A percentile compares a stretch with the other conserved stretches of the same genome.
Conservation (phyloP, 2,329 filamentous ascomycete species). For the Claviceps sp. region DNA sequence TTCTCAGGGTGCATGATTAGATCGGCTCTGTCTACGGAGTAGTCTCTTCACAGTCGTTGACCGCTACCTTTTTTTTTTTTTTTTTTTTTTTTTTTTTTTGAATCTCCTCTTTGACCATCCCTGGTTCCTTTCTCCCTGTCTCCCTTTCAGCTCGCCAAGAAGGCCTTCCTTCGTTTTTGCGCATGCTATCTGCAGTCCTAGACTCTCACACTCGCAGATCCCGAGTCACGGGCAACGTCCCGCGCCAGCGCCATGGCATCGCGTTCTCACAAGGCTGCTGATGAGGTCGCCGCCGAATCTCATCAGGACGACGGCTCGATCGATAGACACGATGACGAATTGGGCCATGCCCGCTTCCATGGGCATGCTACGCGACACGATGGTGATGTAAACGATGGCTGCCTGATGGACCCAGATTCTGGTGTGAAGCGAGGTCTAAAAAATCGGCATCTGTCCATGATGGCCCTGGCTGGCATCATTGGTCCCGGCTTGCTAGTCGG, state of each 20-base stretch:
- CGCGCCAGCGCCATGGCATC: constrained; percentile 3
- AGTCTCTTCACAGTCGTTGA: no score
- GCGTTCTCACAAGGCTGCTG: background rate
- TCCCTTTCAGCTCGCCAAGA: background rate
- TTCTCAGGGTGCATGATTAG: no score
- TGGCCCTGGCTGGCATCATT: constrained; percentile 48
- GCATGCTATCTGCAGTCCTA: no score
- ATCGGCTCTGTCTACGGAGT: no score
- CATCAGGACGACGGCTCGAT: constrained; percentile 9
- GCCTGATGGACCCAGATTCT: constrained; percentile 43
- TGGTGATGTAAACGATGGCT: constrained; percentile 19
- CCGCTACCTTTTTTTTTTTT: background rate
- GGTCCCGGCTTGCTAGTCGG: constrained; percentile 63
- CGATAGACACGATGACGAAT: constrained; percentile 7
- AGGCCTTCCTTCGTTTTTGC: background rate
- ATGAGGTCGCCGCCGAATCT: constrained; percentile 1
- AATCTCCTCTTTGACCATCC: background rate
- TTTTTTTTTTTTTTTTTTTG: background rate
- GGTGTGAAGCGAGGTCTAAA: constrained; percentile 58
- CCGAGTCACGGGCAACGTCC: background rate
- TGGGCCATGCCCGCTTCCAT: constrained; percentile 10
- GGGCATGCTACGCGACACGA: constrained; percentile 6
- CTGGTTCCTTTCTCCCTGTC: background rate
- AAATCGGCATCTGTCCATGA: constrained; percentile 54
- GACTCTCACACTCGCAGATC: no score